Base-by-base conservation (phyloP, 2,329 filamentous ascomycete genomes). In the Hymenoscyphus fraxineus region DNA sequence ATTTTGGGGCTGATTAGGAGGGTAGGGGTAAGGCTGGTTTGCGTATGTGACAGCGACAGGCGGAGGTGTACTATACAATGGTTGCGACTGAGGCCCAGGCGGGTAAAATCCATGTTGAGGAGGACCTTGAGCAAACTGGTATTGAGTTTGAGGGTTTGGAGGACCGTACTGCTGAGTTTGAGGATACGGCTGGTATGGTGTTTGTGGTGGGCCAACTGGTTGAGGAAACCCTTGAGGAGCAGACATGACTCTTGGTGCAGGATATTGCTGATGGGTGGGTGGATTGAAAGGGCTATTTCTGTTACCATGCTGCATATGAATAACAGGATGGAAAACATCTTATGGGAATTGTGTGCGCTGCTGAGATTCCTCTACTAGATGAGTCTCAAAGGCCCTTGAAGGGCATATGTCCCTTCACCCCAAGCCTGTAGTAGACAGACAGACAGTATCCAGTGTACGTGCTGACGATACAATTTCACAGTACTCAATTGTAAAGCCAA, bases 221-320 rank as follows among this genome's bases (percentile, higher is more conserved):
- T 63, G 62, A 59, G 59, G 59, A 58, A 68, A 66, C 39, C 64
- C 51, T 60, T 69, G 69, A 15, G 62, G 68, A 6, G 70, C 66
- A 54, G 65, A 22, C 19, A 13, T 54, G 19, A 22, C 10, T 54
- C 7, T 58, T 58, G 67, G 65, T 38, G 54, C 51, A 12, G 60
- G 40, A 63, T 72, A 66, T 60, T 72, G 73, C 40, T 73, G 73
- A 56, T 73, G 71, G 15, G 67, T 63, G 27, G 68, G 62, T 64
- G 64, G 67, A 41, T 60, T 38, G 54, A 67, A 69, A 40, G 65
- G 61, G 55, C 66, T 71, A 64, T 47, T 59, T 59, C 62, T 65
- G 71, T 71, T 66, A 69, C 47, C 61, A 67, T 51, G 40, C 64
- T 62, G 63, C 15, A 58, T 7, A 35, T n/a, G 15, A 54, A 40